A percentile compares a stretch with the other conserved stretches of the same genome.
Conservation (phyloP, 2,329 filamentous ascomycete species). For the Fusarium euwallaceae region DNA sequence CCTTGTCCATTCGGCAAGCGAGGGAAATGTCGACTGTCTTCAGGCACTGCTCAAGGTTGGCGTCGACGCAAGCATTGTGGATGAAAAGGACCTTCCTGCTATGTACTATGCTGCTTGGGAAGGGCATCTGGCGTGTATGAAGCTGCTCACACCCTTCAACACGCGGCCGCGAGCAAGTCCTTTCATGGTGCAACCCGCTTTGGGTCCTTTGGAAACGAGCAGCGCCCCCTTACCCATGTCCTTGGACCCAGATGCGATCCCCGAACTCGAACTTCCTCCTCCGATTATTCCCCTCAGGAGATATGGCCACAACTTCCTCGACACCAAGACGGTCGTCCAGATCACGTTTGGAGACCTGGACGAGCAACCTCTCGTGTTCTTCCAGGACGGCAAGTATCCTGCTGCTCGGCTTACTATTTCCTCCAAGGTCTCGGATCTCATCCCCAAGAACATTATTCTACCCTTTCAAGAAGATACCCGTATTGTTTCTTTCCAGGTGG, state of each 20-base stretch:
- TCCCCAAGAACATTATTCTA: constrained; percentile 94
- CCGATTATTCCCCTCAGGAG: constrained; percentile 95
- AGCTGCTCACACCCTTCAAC: constrained; percentile 77
- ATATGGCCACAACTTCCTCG: constrained; percentile 98
- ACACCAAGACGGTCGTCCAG: constrained; percentile 96
- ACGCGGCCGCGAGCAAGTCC: constrained; percentile 59
- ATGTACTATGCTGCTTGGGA: constrained; percentile 99
- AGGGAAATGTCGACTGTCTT: constrained; percentile 92
- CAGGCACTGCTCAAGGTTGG: constrained; percentile 83
- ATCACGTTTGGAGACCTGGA: constrained; percentile 86
- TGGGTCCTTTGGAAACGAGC: constrained; percentile 62
- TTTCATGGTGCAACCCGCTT: constrained; percentile 57
- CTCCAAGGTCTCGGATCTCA: constrained; percentile 94
- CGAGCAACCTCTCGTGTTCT: constrained; percentile 88
- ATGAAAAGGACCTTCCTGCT: constrained; percentile 93
- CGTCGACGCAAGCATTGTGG: constrained; percentile 82
- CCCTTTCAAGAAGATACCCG: constrained; percentile 97
- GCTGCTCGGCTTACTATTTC: constrained; percentile 95
- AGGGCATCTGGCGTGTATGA: constrained; percentile 95
- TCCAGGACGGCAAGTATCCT: constrained; percentile 96
- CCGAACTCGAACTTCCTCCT: constrained; percentile 89
- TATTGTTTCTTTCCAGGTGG: constrained; percentile 94
- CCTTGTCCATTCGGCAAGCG: constrained; percentile 94
- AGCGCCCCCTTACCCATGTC: constrained; percentile 71
- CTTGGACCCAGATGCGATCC: constrained; percentile 88